phyloP scores from a whole-genome alignment of 345 rosid genomes.

The Lumnitzera littorea region DNA sequence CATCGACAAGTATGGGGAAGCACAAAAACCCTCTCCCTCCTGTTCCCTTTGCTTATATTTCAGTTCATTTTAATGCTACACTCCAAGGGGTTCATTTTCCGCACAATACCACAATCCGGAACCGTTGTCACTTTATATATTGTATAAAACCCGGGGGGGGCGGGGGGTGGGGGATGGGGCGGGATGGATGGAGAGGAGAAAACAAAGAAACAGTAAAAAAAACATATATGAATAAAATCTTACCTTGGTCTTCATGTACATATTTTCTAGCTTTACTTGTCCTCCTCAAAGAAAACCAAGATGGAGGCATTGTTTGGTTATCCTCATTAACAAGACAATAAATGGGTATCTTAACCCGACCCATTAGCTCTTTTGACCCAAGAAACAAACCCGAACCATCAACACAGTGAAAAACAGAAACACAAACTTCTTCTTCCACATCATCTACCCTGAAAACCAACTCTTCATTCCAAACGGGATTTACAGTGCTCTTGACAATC shows the following conservation, averaged over 20 bases:
- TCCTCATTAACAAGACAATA: slow-evolving; percentile 33
- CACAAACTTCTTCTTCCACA: slow-evolving; percentile 35
- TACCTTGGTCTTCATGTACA: slow-evolving; percentile 48
- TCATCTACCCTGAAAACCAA: slow-evolving; percentile 45
- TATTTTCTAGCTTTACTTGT: slow-evolving; percentile 34
- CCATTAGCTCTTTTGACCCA: slow-evolving; percentile 37
- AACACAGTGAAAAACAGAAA: slow-evolving; percentile 37
- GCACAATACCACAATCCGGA: no score
- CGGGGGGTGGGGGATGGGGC: no score
- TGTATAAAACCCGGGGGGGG: no score
- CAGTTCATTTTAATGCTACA: no score
- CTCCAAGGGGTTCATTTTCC: no score
- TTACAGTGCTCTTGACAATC: slow-evolving; percentile 21
- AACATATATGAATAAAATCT: slow-evolving; percentile 9
- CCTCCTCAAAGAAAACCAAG: slow-evolving; percentile 59
- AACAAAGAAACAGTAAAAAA: background rate
- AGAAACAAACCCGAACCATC: slow-evolving; percentile 33
- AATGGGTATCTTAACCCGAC: slow-evolving; percentile 52
- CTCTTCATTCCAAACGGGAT: slow-evolving; percentile 81
- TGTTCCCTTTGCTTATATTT: no score
- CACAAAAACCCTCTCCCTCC: no score
- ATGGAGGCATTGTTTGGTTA: slow-evolving; percentile 61
- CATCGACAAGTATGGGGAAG: no score
- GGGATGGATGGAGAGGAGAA: no score
- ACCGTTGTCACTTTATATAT: no score